Base-by-base conservation (phyloP, 2,329 filamentous ascomycete genomes). In the Calonectria pteridis region DNA sequence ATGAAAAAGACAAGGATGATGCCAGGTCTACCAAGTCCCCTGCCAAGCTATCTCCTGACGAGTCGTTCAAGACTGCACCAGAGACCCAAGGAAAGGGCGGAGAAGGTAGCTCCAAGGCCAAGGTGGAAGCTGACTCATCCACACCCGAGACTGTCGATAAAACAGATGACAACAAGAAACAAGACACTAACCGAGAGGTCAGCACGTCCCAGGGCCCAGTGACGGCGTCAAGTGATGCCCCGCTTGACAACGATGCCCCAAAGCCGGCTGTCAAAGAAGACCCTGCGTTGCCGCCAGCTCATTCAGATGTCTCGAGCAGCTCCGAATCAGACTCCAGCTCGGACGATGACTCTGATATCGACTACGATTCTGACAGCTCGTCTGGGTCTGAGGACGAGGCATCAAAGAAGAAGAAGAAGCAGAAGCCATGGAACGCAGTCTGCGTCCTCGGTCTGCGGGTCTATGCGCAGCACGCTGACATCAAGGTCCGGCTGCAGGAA, bases 371-470 rank as follows among this genome's bases (percentile, higher is more conserved):
- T 18, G 77, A 81, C 23, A 72, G 67, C 43, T 77, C 77, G 31
- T 59, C 33, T 16, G 66, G 71, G 10, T 35, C 68, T 0, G 67
- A 53, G 9, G 62, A 59, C 50, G 28, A 14, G n/a, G 49, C 4
- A 18, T 18, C 40, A 20, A 69, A 51, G 58, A 77, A 81, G 50
- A 77, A 81, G 50, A 79, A 79, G 14, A 73, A 79, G 16, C 78
- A 80, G 9, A 73, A 79, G 13, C 83, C 83, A 1, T 86, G 85
- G 85, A 86, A 86, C 50, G 83, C 85, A n/a, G 84, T 86, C 29
- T 85, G 84, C 65, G 85, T 86, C 13, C 76, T 86, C 49, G 84
- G 84, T 11, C 78, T 86, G 16, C 77, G 84, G 10, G 84, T 86
- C 13, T 86, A 86, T 69, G 81, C 85, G 11, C 80, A 80, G 66